phyloP scores from a whole-genome alignment of 2,329 filamentous ascomycete genomes.

The Aspergillus clavatus region DNA sequence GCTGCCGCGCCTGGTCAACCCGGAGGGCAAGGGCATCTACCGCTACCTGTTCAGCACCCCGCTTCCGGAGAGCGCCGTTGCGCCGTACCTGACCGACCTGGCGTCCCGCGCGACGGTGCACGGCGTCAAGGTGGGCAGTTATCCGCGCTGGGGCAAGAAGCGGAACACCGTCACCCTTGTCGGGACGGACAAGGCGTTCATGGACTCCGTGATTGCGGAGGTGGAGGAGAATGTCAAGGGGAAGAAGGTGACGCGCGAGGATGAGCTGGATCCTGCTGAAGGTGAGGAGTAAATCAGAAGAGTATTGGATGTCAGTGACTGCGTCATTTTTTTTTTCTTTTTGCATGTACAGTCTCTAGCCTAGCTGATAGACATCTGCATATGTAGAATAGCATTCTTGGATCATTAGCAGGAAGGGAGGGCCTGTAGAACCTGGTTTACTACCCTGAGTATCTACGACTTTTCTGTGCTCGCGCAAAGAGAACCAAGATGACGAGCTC shows the following conservation, averaged over 20 bases:
- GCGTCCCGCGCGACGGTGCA: slow-evolving; percentile 66
- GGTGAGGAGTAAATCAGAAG: slow-evolving; percentile 19
- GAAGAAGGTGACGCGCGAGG: slow-evolving; percentile 63
- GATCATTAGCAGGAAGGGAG: no score
- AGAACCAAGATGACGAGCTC: no score
- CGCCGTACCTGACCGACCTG: slow-evolving; percentile 74
- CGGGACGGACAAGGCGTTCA: slow-evolving; percentile 64
- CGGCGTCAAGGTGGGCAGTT: slow-evolving; percentile 91
- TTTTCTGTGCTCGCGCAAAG: no score
- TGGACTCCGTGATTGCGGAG: slow-evolving; percentile 74
- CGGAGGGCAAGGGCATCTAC: slow-evolving; percentile 73
- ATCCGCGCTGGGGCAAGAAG: slow-evolving; percentile 85
- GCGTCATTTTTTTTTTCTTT: no score
- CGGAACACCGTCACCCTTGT: slow-evolving; percentile 89
- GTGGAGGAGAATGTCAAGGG: slow-evolving; percentile 74
- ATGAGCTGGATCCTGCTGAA: slow-evolving; percentile 57
- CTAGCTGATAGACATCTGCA: no score
- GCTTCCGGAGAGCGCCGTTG: slow-evolving; percentile 77
- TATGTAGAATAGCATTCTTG: no score
- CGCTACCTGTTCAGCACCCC: slow-evolving; percentile 83
- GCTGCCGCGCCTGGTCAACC: slow-evolving; percentile 67
- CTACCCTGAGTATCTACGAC: no score
- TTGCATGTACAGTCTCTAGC: no score
- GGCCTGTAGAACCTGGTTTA: no score
- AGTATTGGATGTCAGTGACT: no score